Evolutionary conservation across 1,139 yeast genomes (phyloP).

Genomic region (Hanseniaspora sp.): DNA sequence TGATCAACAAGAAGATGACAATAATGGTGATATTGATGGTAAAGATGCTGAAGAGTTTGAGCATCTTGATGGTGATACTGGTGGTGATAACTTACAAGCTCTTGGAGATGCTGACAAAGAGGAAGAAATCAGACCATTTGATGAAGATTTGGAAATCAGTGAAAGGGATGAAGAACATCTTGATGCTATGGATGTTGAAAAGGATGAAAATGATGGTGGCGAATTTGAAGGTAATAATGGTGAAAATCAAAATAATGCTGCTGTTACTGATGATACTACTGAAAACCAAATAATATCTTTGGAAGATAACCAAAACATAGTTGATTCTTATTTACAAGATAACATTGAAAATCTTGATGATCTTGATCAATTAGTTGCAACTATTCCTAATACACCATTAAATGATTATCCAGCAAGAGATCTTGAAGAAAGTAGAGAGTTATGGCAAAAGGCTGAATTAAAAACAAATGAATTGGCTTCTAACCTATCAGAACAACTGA

Average conservation of each 20-base stretch:
- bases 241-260: conserved; percentile 27
- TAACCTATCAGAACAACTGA: conserved; percentile 79
- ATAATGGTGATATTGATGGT: conserved; percentile 43
- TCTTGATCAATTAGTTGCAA: conserved; percentile 29
- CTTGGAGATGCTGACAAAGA: conserved; percentile 81
- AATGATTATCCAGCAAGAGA: conserved; percentile 39
- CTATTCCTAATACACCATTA: conserved; percentile 26
- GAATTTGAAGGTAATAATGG: conserved; percentile 22
- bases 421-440: conserved; percentile 55
- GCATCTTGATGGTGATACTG: conserved; percentile 75
- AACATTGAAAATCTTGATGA: conserved; percentile 32
- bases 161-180: conserved; percentile 40
- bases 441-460: conserved; percentile 75
- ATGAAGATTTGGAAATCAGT: conserved; percentile 81
- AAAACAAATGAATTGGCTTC: conserved; percentile 81
- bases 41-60: conserved; percentile 81
- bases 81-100: conserved; percentile 76
- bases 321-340: conserved; percentile 31
- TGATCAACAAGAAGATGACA: conserved; percentile 30
- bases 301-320: conserved; percentile 28
- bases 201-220: conserved; percentile 33
- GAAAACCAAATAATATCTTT: conserved; percentile 46
- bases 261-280: conserved; percentile 16
- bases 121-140: conserved; percentile 54
- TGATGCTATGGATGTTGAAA: conserved; percentile 34